phyloP scores from a whole-genome alignment of 495 filamentous ascomycete genomes.

The Sabuloglossum arenarium region DNA sequence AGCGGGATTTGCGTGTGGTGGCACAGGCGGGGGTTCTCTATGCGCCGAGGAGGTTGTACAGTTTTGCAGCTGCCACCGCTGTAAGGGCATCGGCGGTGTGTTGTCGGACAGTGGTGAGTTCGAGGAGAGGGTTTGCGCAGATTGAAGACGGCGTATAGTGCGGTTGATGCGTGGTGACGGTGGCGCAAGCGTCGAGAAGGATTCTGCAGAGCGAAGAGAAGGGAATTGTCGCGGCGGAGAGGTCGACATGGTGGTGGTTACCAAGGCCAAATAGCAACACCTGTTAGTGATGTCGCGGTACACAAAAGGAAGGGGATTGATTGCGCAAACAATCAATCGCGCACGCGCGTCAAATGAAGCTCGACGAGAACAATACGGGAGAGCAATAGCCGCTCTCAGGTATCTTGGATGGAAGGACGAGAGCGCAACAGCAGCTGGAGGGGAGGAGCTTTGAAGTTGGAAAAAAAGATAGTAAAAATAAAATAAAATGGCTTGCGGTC shows the following conservation, averaged over 20 bases:
- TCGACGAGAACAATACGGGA: not conserved
- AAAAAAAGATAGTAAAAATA: too few relatives aligned
- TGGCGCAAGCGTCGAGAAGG: constrained; percentile 9
- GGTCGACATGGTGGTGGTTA: not conserved
- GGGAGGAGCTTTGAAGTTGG: too few relatives aligned
- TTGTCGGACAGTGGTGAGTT: constrained; percentile 13
- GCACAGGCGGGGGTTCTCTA: not conserved
- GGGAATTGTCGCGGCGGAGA: not conserved
- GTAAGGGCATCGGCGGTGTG: constrained; percentile 16
- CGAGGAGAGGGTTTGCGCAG: constrained; percentile 31
- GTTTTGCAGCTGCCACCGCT: constrained; percentile 8
- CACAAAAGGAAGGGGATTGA: not conserved
- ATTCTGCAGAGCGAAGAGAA: not conserved
- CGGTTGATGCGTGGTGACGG: constrained; percentile 26
- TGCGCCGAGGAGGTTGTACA: not conserved
- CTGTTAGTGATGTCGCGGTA: not conserved
- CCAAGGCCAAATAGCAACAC: not conserved
- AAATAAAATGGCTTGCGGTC: too few relatives aligned
- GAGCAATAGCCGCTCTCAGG: not conserved
- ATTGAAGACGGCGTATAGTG: constrained; percentile 31
- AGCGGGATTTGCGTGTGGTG: not conserved
- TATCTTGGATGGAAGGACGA: too few relatives aligned
- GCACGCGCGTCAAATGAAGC: not conserved
- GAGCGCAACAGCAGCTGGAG: too few relatives aligned
- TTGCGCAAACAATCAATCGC: not conserved